Evolutionary conservation across 2,329 filamentous ascomycete genomes (phyloP), one percentile per base, ranked within the genome.

Genomic region (Diaporthe vaccinii): DNA sequence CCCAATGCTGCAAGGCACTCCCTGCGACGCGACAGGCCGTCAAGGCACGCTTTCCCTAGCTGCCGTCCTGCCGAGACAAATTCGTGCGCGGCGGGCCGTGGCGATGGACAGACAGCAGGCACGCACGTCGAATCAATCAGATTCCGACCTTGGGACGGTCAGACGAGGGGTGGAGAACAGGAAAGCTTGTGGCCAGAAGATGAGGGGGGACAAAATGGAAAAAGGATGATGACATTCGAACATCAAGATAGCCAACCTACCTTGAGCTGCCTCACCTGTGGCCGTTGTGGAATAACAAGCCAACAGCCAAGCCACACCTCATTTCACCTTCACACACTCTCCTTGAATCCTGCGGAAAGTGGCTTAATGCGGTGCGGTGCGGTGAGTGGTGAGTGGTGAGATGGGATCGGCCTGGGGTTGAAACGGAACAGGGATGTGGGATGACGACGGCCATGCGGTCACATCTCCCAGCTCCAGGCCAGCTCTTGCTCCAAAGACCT

Each of bases 351-450:
- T 69, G 46, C 65, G 49, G 49, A 69, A 20, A 41, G 49, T 69
- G 65, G 46, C 46, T 53, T 53, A 51, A 53, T 49, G 17, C 41
- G 34, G 46, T 36, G 28, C 34, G 20, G 65, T 68, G 62, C 17
- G 25, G 25, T 49, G 25, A 15, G 6, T 41, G 58, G 39, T 46
- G 39, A 65, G 17, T 31, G 62, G 44, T 68, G 65, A 68, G 65
- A 68, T 68, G 65, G 65, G 65, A 68, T 68, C 46, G 65, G 65
- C 65, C 65, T 68, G 65, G 62, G 65, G 31, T 69, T 69, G 65
- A 69, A 69, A 69, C 65, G 34, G 41, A 69, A 69, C 65, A 69
- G 65, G 65, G 65, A 34, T 69, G 65, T 25, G 46, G 46, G 46
- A 68, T 68, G 46, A 53, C 34, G 65, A 69, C 34, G n/a, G 46